Evolutionary conservation across 805 yeast species (phyloP).

Genomic region (Saturnispora dispora): DNA sequence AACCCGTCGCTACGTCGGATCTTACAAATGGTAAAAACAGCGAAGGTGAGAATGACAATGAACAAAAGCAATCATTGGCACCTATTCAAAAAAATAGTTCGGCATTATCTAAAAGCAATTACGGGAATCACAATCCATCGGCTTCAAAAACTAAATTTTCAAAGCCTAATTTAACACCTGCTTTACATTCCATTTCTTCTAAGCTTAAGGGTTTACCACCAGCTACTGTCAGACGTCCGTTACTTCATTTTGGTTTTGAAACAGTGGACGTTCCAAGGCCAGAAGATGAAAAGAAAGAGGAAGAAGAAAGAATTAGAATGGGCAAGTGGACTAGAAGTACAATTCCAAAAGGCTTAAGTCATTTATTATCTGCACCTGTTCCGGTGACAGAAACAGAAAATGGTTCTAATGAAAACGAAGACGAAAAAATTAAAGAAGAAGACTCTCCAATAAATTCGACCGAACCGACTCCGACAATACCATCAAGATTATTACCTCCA

Average conservation of each 20-base stretch:
- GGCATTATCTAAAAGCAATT: background rate
- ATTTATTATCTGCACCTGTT: constrained; percentile 32
- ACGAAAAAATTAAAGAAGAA: background rate
- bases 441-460: background rate
- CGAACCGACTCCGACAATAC: background rate
- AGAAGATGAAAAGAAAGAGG: constrained; percentile 33
- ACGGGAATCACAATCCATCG: background rate
- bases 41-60: background rate
- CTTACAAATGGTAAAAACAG: background rate
- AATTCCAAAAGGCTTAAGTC: constrained; percentile 46
- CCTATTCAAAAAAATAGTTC: background rate
- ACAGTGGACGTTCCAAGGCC: constrained; percentile 26
- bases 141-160: background rate
- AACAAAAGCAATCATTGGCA: background rate
- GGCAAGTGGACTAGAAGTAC: constrained; percentile 43
- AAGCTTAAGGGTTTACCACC: constrained; percentile 44
- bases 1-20: background rate
- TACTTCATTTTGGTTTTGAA: constrained; percentile 29
- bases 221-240: constrained; percentile 41
- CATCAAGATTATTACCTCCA: constrained; percentile 11
- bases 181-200: background rate
- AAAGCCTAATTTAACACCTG: background rate
- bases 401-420: background rate
- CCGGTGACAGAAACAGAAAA: background rate
- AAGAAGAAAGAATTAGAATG: constrained; percentile 39